Evolutionary conservation across 1,139 yeast species (phyloP), one percentile per base, ranked within the genome.

Genomic region (Yamadazyma pseudoaaseri): DNA sequence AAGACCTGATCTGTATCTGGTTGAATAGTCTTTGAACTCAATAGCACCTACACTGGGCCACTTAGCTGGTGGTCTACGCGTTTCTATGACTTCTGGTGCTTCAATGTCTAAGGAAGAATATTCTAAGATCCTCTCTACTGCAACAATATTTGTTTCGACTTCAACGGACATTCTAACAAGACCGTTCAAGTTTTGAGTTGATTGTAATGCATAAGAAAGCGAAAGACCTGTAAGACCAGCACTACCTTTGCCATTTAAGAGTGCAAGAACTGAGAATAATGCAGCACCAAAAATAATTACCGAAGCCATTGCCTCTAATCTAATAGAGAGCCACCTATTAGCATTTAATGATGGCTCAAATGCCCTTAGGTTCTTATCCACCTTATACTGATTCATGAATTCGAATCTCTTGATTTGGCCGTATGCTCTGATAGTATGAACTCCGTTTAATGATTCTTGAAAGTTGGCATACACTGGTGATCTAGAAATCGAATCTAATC

Each of bases 1-100:
- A 43, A 89, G 70, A 36, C 83, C 95, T 3, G 85, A 81, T 58
- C 97, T 79, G 57, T 90, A 90, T 42, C 84, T 76, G 3, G 96
- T 80, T 4, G 90, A 82, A 58, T 86, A 90, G 47, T 86, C 60
- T 22, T 76, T 69, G 54, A 90, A 86, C 32, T 66, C 65, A 39
- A 90, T 77, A 16, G 70, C 79, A 33, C 98, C 98, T 8, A 63
- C 55, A 20, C n/a, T 3, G 5, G 34, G 34, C 34, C 34, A 31
- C 3, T 25, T 25, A 3, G 48, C 48, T 4, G 23, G 13, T 1
- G 67, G 64, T 36, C 58, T 49, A 29, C 48, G 44, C 15, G 45
- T 49, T 30, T 54, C 60, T 26, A 57, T 42, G 3, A 51, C 41
- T 11, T 47, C 56, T 3, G 33, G 33, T 8, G 65, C 69, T 42